Evolutionary conservation across 1,284 basidiomycete genomes (phyloP).

Genomic region (Hemileia vastatrix): DNA sequence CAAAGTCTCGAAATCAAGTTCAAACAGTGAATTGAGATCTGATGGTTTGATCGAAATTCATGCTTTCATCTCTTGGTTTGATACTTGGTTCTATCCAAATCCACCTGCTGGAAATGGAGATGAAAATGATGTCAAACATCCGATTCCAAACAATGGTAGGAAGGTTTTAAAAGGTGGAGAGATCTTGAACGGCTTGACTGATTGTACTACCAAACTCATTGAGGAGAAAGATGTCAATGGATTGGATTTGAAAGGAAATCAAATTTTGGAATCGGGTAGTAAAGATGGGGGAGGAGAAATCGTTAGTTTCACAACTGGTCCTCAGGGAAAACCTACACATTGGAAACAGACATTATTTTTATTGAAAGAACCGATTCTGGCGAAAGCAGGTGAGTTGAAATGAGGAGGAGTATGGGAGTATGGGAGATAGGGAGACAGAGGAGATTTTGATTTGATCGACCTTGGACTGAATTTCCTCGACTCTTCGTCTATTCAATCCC

Average conservation of each 20-base stretch:
- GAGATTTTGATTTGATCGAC: no score
- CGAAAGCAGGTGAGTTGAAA: conserved; percentile 62
- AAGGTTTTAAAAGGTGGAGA: conserved; percentile 23
- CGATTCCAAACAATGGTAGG: conserved; percentile 2
- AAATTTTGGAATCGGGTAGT: conserved; percentile 15
- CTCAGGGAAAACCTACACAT: conserved; percentile 76
- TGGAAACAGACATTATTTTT: conserved; percentile 96
- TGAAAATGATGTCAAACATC: neutral
- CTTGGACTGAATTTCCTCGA: no score
- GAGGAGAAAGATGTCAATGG: conserved; percentile 26
- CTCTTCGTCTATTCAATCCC: no score
- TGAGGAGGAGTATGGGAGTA: no score
- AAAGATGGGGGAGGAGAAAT: conserved; percentile 48
- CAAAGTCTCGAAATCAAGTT: neutral
- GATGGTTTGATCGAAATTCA: conserved; percentile 25
- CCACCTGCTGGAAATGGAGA: neutral
- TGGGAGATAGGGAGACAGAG: no score
- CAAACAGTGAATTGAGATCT: neutral
- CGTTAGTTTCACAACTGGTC: conserved; percentile 87
- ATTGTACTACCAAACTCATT: conserved; percentile 25
- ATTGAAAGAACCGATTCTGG: conserved; percentile 64
- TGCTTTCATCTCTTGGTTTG: conserved; percentile 41
- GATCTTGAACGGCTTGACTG: conserved; percentile 24
- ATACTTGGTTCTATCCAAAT: conserved; percentile 39
- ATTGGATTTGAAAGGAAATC: conserved; percentile 22